Percentiles rank a stretch among this genome's conserved stretches.
These are phyloP conservation scores for Eutrema yunnanense DNA, from an alignment of 345 rosid genomes.

Conservation along the genomic window DNA sequence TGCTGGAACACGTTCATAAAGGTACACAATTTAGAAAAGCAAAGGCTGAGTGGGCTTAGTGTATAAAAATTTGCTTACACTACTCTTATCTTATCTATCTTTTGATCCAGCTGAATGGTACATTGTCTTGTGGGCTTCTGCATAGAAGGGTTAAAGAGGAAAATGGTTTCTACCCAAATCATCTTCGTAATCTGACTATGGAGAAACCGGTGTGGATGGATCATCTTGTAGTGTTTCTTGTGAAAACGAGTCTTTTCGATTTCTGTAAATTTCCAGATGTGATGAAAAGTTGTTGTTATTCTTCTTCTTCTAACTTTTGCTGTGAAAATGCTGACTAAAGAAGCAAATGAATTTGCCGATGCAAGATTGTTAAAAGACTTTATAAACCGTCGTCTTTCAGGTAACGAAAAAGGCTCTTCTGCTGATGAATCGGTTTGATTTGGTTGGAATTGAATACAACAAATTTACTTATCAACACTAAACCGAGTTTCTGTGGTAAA, in stretches of 20 bases:
- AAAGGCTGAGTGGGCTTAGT: neutral
- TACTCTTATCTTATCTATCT: neutral
- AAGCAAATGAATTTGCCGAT: conserved; percentile 5
- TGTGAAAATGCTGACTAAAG: neutral
- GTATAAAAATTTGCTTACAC: neutral
- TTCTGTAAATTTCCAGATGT: neutral
- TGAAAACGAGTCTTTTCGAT: neutral
- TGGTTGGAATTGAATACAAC: neutral
- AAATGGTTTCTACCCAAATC: neutral
- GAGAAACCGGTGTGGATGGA: neutral
- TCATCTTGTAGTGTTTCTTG: neutral
- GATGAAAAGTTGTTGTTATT: neutral
- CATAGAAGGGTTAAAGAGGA: neutral
- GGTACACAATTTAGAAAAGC: conserved; percentile 12
- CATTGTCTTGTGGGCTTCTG: neutral
- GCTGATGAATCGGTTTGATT: conserved; percentile 7
- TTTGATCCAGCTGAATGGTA: neutral
- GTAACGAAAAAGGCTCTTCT: neutral
- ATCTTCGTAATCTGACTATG: neutral
- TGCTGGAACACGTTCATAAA: conserved; percentile 22
- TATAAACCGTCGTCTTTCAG: neutral
- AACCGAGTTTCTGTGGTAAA: neutral
- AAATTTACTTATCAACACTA: neutral
- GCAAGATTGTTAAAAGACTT: neutral
- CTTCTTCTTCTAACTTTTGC: neutral